phyloP scores from a whole-genome alignment of 352 stramenopile genomes.

The Phytophthora fragariae region DNA sequence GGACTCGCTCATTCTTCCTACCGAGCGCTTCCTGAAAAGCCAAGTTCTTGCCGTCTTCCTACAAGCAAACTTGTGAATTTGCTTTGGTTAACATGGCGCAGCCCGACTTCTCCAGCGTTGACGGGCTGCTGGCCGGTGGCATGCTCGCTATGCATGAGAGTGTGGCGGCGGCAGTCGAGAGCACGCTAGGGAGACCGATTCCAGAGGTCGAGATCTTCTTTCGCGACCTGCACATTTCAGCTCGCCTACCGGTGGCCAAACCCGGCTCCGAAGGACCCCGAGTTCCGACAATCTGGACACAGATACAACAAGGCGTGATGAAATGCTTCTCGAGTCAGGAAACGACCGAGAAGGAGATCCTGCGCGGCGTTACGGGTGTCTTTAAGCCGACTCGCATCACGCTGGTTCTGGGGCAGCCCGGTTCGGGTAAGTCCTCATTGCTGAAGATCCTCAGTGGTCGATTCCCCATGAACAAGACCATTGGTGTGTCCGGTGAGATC shows the following conservation, averaged over 20 bases:
- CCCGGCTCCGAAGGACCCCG: conserved; percentile 38
- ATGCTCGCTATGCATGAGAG: conserved; percentile 62
- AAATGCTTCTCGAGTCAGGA: conserved; percentile 33
- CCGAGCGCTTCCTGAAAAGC: neutral
- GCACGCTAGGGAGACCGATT: conserved; percentile 47
- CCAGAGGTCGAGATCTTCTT: conserved; percentile 66
- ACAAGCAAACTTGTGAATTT: neutral
- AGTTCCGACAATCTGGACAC: conserved; percentile 39
- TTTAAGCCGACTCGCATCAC: conserved; percentile 51
- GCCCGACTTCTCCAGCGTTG: conserved; percentile 45
- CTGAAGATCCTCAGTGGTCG: conserved; percentile 48
- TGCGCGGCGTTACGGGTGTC: conserved; percentile 42
- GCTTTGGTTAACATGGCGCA: conserved; percentile 5
- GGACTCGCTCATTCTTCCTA: neutral
- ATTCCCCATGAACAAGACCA: conserved; percentile 53
- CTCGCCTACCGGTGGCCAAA: conserved; percentile 25
- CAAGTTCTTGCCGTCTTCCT: neutral
- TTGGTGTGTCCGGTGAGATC: conserved; percentile 51
- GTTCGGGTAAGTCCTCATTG: conserved; percentile 54
- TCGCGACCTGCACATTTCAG: conserved; percentile 54
- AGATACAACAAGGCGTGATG: conserved; percentile 35
- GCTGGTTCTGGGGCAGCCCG: conserved; percentile 49
- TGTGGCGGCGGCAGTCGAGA: conserved; percentile 52
- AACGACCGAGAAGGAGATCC: conserved; percentile 49
- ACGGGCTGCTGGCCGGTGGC: conserved; percentile 53